These are phyloP conservation scores for Exophiala aquamarina DNA, from an alignment of 2,329 filamentous ascomycete genomes.

Conservation along the genomic window DNA sequence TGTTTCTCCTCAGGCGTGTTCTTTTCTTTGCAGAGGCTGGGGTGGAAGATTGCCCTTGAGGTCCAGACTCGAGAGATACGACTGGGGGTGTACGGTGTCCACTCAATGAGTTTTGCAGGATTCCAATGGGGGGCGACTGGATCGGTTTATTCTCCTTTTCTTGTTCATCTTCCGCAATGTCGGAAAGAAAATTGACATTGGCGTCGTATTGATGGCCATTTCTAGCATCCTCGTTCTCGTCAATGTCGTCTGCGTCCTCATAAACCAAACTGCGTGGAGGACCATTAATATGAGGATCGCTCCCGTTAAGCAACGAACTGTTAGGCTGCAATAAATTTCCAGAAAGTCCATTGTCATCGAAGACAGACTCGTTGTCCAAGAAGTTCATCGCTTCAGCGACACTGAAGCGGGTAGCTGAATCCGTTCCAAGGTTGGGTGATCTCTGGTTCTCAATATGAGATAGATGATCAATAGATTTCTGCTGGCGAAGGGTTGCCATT, in stretches of 20 bases:
- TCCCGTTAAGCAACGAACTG: no score
- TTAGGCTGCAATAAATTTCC: no score
- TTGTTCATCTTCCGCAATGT: background rate
- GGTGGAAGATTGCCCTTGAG: no score
- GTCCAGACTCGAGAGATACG: no score
- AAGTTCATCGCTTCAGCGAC: conserved; percentile 11
- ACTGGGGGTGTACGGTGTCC: no score
- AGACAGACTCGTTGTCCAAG: conserved; percentile 15
- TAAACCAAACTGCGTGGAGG: background rate
- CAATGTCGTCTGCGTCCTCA: no score
- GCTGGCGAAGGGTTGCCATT: conserved; percentile 9
- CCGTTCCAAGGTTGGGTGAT: conserved; percentile 7
- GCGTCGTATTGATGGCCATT: no score
- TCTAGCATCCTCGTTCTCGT: no score
- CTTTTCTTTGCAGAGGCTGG: no score
- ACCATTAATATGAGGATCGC: no score
- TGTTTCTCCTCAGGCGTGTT: no score
- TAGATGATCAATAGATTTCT: conserved; percentile 11
- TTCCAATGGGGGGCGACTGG: background rate
- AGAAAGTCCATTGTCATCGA: conserved; percentile 7
- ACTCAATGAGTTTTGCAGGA: background rate
- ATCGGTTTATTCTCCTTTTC: background rate
- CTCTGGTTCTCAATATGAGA: conserved; percentile 7
- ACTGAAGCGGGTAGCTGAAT: conserved; percentile 6
- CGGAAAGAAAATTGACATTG: no score